Evolutionary conservation across 2,329 filamentous ascomycete species (phyloP).

Genomic region (Penicillium griseofulvum): DNA sequence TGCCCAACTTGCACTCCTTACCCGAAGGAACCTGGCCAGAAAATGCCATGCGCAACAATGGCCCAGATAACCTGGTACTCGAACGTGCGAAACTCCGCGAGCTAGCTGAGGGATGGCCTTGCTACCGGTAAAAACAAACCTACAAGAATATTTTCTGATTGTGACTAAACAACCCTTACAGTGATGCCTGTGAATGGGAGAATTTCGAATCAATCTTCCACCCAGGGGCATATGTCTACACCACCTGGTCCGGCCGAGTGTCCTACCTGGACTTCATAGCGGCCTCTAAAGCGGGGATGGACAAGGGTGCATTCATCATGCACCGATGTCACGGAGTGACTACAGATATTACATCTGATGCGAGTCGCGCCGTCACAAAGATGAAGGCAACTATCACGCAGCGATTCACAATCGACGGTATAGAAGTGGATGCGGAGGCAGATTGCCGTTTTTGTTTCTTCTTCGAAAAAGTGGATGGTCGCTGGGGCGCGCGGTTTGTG

Average conservation of each 20-base stretch:
- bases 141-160: neutral
- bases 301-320: constrained; percentile 56
- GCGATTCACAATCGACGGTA: constrained; percentile 44
- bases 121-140: constrained; percentile 38
- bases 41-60: constrained; percentile 49
- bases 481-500: constrained; percentile 49
- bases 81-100: constrained; percentile 51
- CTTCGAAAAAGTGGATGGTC: constrained; percentile 41
- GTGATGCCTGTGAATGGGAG: constrained; percentile 54
- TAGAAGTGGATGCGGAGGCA: constrained; percentile 47
- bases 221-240: constrained; percentile 49
- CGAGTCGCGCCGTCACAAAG: constrained; percentile 46
- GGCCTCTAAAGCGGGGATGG: constrained; percentile 52
- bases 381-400: constrained; percentile 54
- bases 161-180: constrained; percentile 6
- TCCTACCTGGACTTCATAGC: constrained; percentile 47
- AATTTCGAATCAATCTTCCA: constrained; percentile 54
- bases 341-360: constrained; percentile 44
- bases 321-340: constrained; percentile 50
- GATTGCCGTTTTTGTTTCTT: constrained; percentile 51
- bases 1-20: constrained; percentile 38
- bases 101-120: constrained; percentile 52
- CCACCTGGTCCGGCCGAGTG: constrained; percentile 51
- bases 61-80: constrained; percentile 44
- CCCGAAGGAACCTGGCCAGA: constrained; percentile 38